Evolutionary conservation across 2,329 filamentous ascomycete genomes (phyloP).

Genomic region (Trichothecium roseum): DNA sequence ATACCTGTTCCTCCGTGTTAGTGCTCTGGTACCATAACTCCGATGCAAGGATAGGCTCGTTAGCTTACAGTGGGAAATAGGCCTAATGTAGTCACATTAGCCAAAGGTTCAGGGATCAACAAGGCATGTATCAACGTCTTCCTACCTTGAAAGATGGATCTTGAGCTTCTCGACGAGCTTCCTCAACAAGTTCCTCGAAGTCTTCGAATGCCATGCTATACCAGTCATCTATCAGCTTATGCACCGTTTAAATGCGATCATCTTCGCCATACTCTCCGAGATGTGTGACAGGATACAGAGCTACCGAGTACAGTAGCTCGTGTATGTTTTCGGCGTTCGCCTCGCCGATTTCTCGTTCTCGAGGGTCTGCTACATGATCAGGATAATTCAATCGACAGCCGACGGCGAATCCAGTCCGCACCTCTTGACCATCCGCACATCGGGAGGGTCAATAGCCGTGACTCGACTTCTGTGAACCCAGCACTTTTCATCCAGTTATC

Average conservation of each 20-base stretch:
- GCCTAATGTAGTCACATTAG: slow-evolving; percentile 25
- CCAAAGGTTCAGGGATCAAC: neutral
- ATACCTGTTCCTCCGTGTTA: slow-evolving; percentile 30
- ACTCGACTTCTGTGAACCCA: slow-evolving; percentile 60
- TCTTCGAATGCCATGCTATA: slow-evolving; percentile 46
- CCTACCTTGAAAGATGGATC: slow-evolving; percentile 46
- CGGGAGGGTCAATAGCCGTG: slow-evolving; percentile 53
- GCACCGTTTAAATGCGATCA: slow-evolving; percentile 21
- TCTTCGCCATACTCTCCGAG: slow-evolving; percentile 18
- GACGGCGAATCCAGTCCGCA: slow-evolving; percentile 24
- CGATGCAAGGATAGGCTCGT: neutral
- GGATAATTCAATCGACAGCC: neutral
- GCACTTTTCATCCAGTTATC: slow-evolving; percentile 46
- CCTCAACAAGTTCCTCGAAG: slow-evolving; percentile 44
- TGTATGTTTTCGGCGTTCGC: slow-evolving; percentile 45
- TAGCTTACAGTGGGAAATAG: slow-evolving; percentile 50
- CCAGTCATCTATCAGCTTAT: neutral
- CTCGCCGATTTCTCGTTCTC: slow-evolving; percentile 40
- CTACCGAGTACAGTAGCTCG: slow-evolving; percentile 42
- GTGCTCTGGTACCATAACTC: neutral
- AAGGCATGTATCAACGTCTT: neutral
- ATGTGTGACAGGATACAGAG: slow-evolving; percentile 45
- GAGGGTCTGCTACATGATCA: slow-evolving; percentile 26
- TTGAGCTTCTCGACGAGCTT: slow-evolving; percentile 42
- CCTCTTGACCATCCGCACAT: slow-evolving; percentile 61